phyloP scores from a whole-genome alignment of 352 stramenopile genomes.

The Pythium inflatum region DNA sequence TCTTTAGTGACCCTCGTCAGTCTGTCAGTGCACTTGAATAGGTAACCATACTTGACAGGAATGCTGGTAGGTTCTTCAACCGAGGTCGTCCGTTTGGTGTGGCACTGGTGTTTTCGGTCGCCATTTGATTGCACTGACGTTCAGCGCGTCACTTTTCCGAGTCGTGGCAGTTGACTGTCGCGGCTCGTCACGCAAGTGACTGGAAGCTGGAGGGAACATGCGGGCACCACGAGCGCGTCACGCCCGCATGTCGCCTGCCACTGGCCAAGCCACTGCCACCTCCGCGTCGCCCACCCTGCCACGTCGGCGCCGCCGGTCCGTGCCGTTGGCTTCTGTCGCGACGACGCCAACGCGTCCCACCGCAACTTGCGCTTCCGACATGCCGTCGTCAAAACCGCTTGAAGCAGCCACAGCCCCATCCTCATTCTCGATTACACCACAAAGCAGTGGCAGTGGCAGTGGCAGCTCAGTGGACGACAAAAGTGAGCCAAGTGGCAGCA shows the following conservation, averaged over 20 bases:
- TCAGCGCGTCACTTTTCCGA: conserved; percentile 28
- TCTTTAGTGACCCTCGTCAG: neutral
- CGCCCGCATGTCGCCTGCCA: conserved; percentile 13
- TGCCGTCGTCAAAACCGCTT: conserved; percentile 22
- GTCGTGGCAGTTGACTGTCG: conserved; percentile 19
- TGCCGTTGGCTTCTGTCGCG: neutral
- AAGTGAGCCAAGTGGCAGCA: neutral
- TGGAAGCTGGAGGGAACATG: conserved; percentile 24
- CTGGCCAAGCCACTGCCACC: no score
- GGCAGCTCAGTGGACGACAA: neutral
- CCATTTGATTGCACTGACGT: conserved; percentile 21
- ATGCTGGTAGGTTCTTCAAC: neutral
- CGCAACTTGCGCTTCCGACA: no score
- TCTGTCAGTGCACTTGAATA: no score
- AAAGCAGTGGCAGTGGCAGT: no score
- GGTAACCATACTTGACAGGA: no score
- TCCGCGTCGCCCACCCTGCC: neutral
- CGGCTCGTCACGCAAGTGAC: conserved; percentile 32
- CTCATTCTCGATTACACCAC: neutral
- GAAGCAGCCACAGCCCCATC: conserved; percentile 14
- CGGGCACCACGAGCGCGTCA: conserved; percentile 10
- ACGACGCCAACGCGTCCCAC: conserved; percentile 2
- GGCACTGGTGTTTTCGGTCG: neutral
- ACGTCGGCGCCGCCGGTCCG: neutral
- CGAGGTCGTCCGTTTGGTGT: neutral